Conservation (phyloP, 108 stramenopile species). For the Poteriospumella lacustris region DNA sequence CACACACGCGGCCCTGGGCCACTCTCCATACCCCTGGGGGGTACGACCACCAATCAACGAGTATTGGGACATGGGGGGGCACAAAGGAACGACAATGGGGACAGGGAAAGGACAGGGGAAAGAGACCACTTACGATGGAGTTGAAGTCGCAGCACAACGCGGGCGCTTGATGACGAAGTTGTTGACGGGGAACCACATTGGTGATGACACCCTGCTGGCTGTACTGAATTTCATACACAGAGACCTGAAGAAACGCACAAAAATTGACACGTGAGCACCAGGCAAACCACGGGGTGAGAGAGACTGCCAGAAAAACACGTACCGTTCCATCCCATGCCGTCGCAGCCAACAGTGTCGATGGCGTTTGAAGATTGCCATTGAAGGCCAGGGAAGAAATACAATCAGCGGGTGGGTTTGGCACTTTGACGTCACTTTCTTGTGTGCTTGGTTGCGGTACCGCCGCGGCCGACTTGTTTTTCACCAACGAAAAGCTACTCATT, state of each 20-base stretch:
- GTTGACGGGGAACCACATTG: neutral
- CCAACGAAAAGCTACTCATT: no score
- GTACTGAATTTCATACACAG: conserved; percentile 11
- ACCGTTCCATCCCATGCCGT: conserved; percentile 3
- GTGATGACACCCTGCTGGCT: neutral
- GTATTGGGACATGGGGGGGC: no score
- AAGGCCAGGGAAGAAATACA: conserved; percentile 17
- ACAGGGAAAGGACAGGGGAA: no score
- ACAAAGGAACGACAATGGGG: no score
- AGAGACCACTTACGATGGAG: neutral
- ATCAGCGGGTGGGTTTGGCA: conserved; percentile 10
- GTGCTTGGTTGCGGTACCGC: neutral
- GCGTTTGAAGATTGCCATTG: neutral
- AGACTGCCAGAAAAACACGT: neutral
- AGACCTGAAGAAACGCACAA: neutral
- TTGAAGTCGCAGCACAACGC: conserved; percentile 15
- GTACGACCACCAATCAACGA: no score
- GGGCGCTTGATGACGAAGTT: conserved; percentile 9
- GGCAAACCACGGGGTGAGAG: neutral
- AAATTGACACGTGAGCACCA: neutral
- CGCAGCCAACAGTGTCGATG: neutral
- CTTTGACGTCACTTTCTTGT: conserved; percentile 14
- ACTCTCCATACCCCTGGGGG: no score
- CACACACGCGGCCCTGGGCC: no score
- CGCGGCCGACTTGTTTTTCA: neutral